phyloP scores from a whole-genome alignment of 179 eudicot species.

The Spergularia azorica region DNA sequence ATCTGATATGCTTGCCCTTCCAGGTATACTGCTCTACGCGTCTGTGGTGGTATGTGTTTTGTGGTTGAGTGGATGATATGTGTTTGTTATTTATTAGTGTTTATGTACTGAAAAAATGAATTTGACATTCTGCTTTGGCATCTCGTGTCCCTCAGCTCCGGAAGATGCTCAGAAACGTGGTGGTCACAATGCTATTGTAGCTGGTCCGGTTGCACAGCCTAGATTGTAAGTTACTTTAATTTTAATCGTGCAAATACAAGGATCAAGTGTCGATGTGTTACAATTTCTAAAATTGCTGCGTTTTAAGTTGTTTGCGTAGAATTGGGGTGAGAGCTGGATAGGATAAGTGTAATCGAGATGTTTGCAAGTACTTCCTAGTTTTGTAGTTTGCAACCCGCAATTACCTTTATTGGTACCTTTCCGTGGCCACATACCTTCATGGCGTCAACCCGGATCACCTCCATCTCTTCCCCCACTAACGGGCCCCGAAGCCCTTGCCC shows the following conservation, averaged over 20 bases:
- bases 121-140: background rate
- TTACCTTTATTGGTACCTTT: background rate
- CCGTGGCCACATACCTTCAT: background rate
- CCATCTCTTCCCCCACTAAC: background rate
- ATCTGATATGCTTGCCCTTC: slow-evolving; percentile 65
- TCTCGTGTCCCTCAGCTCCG: slow-evolving; percentile 44
- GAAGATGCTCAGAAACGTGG: slow-evolving; percentile 58
- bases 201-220: slow-evolving; percentile 61
- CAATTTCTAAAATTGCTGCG: background rate
- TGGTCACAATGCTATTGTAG: slow-evolving; percentile 53
- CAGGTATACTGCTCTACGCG: slow-evolving; percentile 47
- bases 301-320: background rate
- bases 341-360: background rate
- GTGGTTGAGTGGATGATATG: background rate
- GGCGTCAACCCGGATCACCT: background rate
- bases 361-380: background rate
- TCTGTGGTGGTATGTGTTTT: background rate
- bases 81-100: background rate
- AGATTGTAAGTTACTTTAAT: slow-evolving; percentile 46
- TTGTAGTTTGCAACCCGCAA: background rate
- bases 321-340: background rate
- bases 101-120: background rate
- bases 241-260: background rate
- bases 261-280: background rate
- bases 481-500: no score